These are phyloP conservation scores for Akanthomyces lecanii DNA, from an alignment of 2,329 filamentous ascomycete genomes.

Conservation along the genomic window DNA sequence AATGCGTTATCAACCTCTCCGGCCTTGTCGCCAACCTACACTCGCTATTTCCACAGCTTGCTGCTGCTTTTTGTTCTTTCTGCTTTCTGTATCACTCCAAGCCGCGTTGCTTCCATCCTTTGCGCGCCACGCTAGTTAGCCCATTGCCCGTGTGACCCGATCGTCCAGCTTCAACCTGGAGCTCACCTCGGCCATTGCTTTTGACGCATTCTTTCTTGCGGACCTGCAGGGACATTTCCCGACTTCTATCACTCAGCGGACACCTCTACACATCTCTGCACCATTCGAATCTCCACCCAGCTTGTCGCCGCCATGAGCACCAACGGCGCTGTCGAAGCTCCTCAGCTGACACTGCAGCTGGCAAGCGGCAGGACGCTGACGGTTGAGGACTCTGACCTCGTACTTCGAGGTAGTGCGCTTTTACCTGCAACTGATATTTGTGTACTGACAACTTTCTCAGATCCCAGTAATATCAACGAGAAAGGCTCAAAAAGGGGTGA, in stretches of 20 bases:
- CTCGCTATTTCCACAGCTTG: background rate
- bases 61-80: background rate
- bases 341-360: slow-evolving; percentile 3
- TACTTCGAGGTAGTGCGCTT: slow-evolving; percentile 7
- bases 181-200: background rate
- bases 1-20: background rate
- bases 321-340: slow-evolving; percentile 1
- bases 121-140: slow-evolving; percentile 4
- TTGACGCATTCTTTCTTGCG: background rate
- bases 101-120: background rate
- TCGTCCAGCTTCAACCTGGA: background rate
- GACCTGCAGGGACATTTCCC: background rate
- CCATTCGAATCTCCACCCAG: background rate
- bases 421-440: background rate
- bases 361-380: slow-evolving; percentile 3
- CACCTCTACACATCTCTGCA: background rate
- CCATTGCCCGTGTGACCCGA: background rate
- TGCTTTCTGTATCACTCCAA: background rate
- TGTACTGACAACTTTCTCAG: background rate
- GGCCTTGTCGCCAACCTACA: slow-evolving; percentile 1
- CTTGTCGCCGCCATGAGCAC: slow-evolving; percentile 4
- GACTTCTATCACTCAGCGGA: background rate
- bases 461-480: background rate
- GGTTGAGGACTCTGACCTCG: slow-evolving; percentile 5
- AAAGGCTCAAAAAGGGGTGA: background rate